These are phyloP conservation scores for Endotrypanum monterogeii DNA, from an alignment of 208 protist species.

Conservation along the genomic window DNA sequence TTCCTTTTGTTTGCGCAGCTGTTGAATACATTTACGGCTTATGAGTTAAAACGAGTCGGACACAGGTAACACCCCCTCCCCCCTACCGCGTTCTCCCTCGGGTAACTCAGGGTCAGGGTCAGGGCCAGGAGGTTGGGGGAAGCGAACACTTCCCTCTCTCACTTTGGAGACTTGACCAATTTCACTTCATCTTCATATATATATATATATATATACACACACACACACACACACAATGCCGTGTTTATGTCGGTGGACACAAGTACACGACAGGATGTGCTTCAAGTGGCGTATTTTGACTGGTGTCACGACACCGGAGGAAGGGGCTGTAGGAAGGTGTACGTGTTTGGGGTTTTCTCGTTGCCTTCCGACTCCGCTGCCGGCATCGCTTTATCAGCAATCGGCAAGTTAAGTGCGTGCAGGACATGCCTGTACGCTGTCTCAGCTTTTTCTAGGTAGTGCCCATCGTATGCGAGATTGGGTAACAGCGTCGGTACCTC, in stretches of 20 bases:
- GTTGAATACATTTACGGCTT: too few species aligned
- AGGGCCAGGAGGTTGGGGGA: too few species aligned
- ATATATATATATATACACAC: too few species aligned
- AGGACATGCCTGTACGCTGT: constrained; percentile 50
- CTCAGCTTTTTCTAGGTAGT: constrained; percentile 47
- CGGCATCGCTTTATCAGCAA: constrained; percentile 3
- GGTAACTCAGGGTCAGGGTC: too few species aligned
- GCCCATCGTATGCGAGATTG: constrained; percentile 59
- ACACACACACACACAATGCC: too few species aligned
- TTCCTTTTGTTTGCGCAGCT: neutral
- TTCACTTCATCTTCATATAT: too few species aligned
- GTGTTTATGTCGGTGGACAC: too few species aligned
- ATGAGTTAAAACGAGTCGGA: neutral
- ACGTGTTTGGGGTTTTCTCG: neutral
- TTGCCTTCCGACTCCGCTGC: constrained; percentile 7
- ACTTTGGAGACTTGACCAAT: too few species aligned
- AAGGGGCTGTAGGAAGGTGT: constrained; percentile 23
- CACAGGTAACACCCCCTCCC: neutral
- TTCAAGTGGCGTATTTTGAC: neutral
- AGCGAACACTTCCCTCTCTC: too few species aligned
- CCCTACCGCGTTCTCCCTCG: too few species aligned
- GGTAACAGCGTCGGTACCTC: constrained; percentile 58
- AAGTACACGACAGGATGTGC: neutral
- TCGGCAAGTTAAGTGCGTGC: constrained; percentile 19
- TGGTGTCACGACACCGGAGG: neutral